Conservation (phyloP, 2,329 filamentous ascomycete genomes). For the Juglanconis oblonga region DNA sequence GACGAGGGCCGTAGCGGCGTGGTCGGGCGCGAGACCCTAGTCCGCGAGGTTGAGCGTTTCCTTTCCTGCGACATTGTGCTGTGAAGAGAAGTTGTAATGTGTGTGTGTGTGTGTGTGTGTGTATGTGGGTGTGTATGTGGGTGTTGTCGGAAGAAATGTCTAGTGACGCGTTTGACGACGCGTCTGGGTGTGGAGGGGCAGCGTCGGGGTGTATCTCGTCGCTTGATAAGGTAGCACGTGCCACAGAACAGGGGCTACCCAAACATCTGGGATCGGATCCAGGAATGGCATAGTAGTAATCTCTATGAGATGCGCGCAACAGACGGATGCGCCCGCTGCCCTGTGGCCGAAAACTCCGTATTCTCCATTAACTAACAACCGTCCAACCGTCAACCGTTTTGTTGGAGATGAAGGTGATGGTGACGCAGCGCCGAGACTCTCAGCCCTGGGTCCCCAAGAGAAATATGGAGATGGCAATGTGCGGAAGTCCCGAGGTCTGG, state of each 20-base stretch:
- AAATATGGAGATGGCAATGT: too few relatives aligned
- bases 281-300: too few relatives aligned
- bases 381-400: too few relatives aligned
- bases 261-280: neutral
- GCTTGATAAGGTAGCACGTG: neutral
- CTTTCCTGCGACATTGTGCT: constrained; percentile 19
- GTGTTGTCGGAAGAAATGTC: neutral
- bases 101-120: neutral
- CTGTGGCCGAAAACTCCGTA: too few relatives aligned
- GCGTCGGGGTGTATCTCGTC: neutral
- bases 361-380: too few relatives aligned
- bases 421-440: too few relatives aligned
- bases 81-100: neutral
- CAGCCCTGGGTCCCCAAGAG: too few relatives aligned
- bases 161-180: neutral
- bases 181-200: neutral
- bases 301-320: too few relatives aligned
- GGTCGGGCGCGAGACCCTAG: constrained; percentile 73
- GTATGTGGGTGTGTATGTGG: neutral
- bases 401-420: too few relatives aligned
- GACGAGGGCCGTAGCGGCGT: constrained; percentile 90
- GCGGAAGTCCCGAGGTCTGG: too few relatives aligned
- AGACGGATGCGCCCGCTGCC: too few relatives aligned
- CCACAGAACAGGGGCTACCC: neutral
- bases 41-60: constrained; percentile 57